Conservation (phyloP, 2,329 filamentous ascomycete genomes). For the Pseudogymnoascus sp. region DNA sequence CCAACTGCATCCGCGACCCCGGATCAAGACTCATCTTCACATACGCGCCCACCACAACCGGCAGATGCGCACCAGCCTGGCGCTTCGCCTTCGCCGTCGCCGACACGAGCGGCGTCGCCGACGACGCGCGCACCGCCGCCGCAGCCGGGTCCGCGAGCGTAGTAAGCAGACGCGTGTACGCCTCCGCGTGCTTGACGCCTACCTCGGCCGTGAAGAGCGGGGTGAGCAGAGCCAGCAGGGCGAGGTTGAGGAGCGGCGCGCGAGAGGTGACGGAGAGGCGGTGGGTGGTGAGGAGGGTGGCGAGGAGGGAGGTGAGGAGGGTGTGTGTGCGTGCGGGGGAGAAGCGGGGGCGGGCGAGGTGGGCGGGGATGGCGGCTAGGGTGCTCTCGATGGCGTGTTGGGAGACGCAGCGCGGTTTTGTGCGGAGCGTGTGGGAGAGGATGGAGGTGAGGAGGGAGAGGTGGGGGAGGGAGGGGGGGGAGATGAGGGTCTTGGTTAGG, state of each 20-base stretch:
- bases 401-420: constrained; percentile 24
- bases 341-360: constrained; percentile 21
- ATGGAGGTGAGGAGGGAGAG: constrained; percentile 26
- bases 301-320: constrained; percentile 42
- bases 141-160: constrained; percentile 51
- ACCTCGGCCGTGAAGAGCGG: constrained; percentile 38
- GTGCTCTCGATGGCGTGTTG: constrained; percentile 29
- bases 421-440: constrained; percentile 25
- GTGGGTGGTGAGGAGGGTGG: constrained; percentile 50
- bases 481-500: too few relatives aligned
- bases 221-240: constrained; percentile 47
- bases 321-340: constrained; percentile 22
- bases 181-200: constrained; percentile 37
- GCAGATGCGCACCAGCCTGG: constrained; percentile 54
- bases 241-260: constrained; percentile 48
- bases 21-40: constrained; percentile 51
- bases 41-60: constrained; percentile 49
- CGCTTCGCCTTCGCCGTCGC: constrained; percentile 53
- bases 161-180: constrained; percentile 48
- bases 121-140: constrained; percentile 42
- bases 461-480: too few relatives aligned
- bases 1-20: constrained; percentile 36
- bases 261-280: constrained; percentile 53
- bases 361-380: constrained; percentile 24
- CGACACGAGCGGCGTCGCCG: constrained; percentile 43